Evolutionary conservation across 768 basidiomycete genomes (phyloP), one percentile per base, ranked within the genome.

Genomic region (Collybiopsis luxurians): DNA sequence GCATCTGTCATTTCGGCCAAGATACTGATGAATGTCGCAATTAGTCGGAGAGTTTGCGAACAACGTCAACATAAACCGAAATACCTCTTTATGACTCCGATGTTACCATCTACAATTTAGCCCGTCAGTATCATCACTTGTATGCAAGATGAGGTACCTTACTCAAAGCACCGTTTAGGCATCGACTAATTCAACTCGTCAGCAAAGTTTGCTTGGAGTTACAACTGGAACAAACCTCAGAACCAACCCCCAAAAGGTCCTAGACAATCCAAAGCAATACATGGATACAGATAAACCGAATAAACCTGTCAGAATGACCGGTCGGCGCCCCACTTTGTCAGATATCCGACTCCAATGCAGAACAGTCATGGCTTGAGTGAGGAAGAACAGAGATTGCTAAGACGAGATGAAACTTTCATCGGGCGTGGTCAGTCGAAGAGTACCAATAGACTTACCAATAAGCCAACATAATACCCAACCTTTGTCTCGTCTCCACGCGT

Each of bases 401-500:
- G 36, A 0, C 28, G 50, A 56, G 31, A 23, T 24, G 34, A 39
- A 10, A 30, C 6, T 28, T 39, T 36, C 5, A 43, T 23, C 11
- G n/a, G n/a, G n/a, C n/a, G n/a, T n/a, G n/a, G 19, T 49, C 13
- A 34, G n/a, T 38, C 26, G n/a, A 21, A 45, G n/a, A 34, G 4
- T 36, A 26, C 19, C 2, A 11, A 30, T 23, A 5, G 6, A 66
- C 78, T 38, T 40, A 89, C 89, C 79, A 92, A 73, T 7, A 89
- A 61, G n/a, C 89, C 89, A 49, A 89, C 89, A 71, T 90, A 90
- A 66, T 89, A 85, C 44, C 87, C 89, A 12, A 92, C 86, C 59
- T 78, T 75, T 2, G 80, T 80, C 64, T 63, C 56, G 36, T 90
- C 80, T 23, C 87, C 89, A 60, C 83, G 71, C 19, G 87, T 87